Conservation (phyloP, 257 asterid species). For the Solanum paucissectum region DNA sequence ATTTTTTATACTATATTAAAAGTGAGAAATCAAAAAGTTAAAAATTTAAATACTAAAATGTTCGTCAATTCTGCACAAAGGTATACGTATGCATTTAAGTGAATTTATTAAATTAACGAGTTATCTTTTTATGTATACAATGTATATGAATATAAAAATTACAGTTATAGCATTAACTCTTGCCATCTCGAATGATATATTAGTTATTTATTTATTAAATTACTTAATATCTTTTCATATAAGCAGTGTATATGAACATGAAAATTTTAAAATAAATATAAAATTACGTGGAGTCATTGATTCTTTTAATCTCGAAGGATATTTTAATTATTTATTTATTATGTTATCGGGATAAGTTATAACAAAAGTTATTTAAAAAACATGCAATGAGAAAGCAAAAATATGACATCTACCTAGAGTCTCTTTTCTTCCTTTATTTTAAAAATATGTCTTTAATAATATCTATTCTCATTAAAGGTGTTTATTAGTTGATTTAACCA, state of each 20-base stretch:
- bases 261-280: no score
- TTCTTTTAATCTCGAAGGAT: background rate
- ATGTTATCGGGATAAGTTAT: no score
- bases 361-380: no score
- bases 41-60: background rate
- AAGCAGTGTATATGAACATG: background rate
- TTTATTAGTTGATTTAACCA: no score
- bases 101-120: background rate
- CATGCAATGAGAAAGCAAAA: background rate
- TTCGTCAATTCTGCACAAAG: background rate
- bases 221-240: background rate
- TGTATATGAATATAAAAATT: background rate
- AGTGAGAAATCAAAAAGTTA: background rate
- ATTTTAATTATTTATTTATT: no score
- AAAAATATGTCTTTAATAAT: no score
- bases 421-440: background rate
- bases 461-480: no score
- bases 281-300: background rate
- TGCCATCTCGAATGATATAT: background rate
- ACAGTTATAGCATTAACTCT: no score
- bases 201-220: no score
- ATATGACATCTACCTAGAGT: background rate
- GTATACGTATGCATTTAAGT: background rate
- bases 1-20: no score
- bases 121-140: background rate